phyloP scores from a whole-genome alignment of 345 rosid genomes.

The Stellera chamaejasme region DNA sequence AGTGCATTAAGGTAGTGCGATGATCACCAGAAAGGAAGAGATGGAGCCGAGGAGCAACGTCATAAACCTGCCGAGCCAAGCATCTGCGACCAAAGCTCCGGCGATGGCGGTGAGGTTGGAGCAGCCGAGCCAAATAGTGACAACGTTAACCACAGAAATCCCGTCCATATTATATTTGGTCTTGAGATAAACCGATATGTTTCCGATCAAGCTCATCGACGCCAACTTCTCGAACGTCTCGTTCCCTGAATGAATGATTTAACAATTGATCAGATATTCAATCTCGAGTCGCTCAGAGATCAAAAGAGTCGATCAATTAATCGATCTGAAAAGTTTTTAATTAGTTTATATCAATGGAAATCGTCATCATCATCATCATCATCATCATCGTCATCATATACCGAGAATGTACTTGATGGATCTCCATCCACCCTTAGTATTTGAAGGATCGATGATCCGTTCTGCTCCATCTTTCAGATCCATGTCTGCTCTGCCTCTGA shows the following conservation, averaged over 20 bases:
- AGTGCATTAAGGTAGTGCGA: no score
- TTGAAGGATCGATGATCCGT: no score
- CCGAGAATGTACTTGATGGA: constrained; percentile 36
- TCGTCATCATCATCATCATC: no score
- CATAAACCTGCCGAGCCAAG: constrained; percentile 37
- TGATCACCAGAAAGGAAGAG: constrained; percentile 37
- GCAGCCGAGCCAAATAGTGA: constrained; percentile 45
- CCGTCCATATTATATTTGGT: constrained; percentile 52
- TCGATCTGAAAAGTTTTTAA: not conserved
- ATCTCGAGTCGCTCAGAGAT: not conserved
- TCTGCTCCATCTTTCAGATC: no score
- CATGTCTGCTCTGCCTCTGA: no score
- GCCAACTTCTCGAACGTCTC: constrained; percentile 70
- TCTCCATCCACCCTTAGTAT: constrained; percentile 29
- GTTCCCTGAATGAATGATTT: constrained; percentile 24
- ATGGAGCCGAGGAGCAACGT: constrained; percentile 45
- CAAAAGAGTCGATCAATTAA: not conserved
- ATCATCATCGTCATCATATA: not conserved
- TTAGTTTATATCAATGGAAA: not conserved
- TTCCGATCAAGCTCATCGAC: constrained; percentile 49
- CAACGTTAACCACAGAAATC: constrained; percentile 36
- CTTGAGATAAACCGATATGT: constrained; percentile 40
- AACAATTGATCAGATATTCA: not conserved
- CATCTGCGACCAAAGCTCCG: constrained; percentile 55
- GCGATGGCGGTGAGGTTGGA: constrained; percentile 38